A percentile compares a stretch with the other conserved stretches of the same genome.
phyloP scores from a whole-genome alignment of 768 basidiomycete genomes.

The Mrakia hoshinonis region DNA sequence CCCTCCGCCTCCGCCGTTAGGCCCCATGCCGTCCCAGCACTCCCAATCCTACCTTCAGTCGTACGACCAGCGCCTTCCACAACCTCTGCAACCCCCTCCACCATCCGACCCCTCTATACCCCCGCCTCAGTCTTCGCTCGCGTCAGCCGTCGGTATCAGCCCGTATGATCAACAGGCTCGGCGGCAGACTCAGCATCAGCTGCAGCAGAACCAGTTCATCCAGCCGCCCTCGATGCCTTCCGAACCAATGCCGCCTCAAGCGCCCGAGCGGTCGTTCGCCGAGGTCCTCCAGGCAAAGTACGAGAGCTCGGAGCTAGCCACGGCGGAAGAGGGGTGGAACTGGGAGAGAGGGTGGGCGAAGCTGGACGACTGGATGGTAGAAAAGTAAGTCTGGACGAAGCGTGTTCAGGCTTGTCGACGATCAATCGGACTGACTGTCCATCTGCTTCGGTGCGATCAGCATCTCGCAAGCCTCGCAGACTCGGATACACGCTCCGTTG shows the following conservation, averaged over 20 bases:
- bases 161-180: background rate
- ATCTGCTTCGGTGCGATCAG: slow-evolving; percentile 60
- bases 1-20: background rate
- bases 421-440: slow-evolving; percentile 9
- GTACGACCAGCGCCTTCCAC: background rate
- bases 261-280: background rate
- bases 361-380: slow-evolving; percentile 87
- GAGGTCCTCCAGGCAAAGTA: slow-evolving; percentile 18
- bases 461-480: slow-evolving; percentile 70
- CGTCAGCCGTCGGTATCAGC: background rate
- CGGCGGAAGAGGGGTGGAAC: slow-evolving; percentile 15
- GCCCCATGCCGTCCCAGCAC: background rate
- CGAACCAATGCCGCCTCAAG: background rate
- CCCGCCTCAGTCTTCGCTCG: background rate
- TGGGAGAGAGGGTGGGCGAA: slow-evolving; percentile 62
- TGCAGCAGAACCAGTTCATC: background rate
- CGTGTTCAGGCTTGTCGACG: too few species aligned
- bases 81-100: slow-evolving; percentile 6
- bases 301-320: slow-evolving; percentile 16
- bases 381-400: slow-evolving; percentile 52
- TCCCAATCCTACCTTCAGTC: background rate
- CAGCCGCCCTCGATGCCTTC: background rate
- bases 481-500: slow-evolving; percentile 28
- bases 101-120: background rate
- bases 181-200: background rate